Evolutionary conservation across 257 asterid species (phyloP), one percentile per base, ranked within the genome.

Genomic region (Thymus quinquecostatus): DNA sequence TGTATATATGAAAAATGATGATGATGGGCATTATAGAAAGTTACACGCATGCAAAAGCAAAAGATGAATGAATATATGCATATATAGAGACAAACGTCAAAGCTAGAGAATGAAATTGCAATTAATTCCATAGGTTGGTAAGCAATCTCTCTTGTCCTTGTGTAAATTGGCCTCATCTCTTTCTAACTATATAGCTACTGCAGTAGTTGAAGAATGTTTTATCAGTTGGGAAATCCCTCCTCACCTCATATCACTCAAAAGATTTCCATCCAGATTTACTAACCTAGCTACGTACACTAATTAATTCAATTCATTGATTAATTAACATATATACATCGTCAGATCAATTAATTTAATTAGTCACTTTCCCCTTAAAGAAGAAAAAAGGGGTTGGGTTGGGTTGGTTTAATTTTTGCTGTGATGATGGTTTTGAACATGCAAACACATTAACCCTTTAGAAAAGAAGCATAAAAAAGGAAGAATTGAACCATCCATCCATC

Each of bases 341-440:
- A 21, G 21, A 21, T 21, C 21, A 21, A 21, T 21, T 21, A 21
- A 21, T 21, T 21, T 21, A 65, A 59, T 58, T 50, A 64, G 58
- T 69, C 77, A 21, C 72, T 74, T 74, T 75, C 77, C 56, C 63
- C 47, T 64, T 74, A 60, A 71, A 75, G 68, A 60, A 58, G 21
- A 21, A 21, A 21, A 21, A 78, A 71, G 45, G 64, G 76, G 30
- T 34, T 71, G 21, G 21, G 21, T 21, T 21, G 21, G 21, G 21
- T 21, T 21, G 21, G 21, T 21, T 21, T 21, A 21, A 21, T 60
- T 44, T 34, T 72, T 63, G 71, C 78, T 68, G 77, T 78, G 81
- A 82, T 82, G 76, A 68, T 68, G 68, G 73, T 62, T 68, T 70
- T 79, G 80, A 79, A 79, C 80, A 82, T 77, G 82, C 84, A 79